Evolutionary conservation across 2,329 filamentous ascomycete species (phyloP), one percentile per base, ranked within the genome.

Genomic region (Phyllosticta ampelicida): DNA sequence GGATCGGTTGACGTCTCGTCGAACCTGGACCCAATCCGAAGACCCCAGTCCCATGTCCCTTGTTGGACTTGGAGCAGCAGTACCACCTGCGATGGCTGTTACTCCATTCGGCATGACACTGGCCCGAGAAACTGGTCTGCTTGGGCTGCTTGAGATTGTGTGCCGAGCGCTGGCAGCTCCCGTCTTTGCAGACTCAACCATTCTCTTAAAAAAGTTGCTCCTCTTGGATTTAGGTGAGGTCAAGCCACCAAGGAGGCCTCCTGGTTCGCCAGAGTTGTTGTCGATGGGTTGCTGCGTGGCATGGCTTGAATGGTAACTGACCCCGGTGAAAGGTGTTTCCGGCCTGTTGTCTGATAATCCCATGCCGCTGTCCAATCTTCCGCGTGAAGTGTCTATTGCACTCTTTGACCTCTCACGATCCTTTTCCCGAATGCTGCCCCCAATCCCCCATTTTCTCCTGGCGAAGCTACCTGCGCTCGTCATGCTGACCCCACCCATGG

Each of bases 381-480:
- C 48, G 6, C 57, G 53, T 10, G 53, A 78, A 58, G 80, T 78
- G 48, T 82, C 85, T 63, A 88, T 72, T 2, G 84, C 83, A 66
- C 86, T 89, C 62, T 83, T 82, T 16, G 86, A 79, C 61, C 85
- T 65, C 49, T 72, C 71, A 36, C 67, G 52, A 51, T 51, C 19
- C 13, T 21, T 21, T 20, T 59, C 56, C n/a, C 56, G 48, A 9
- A 59, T 48, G 16, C 52, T 59, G 11, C 56, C 56, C 18, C 56
- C 72, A 66, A 77, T 54, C 66, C 78, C 68, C 71, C 75, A 69
- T 63, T 86, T 86, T 67, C 88, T 87, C 61, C 91, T 84, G 28
- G 90, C 91, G 63, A 95, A 83, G 73, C 92, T 97, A 56, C 91
- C 94, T 16, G 94, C 94, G 73, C 94, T 97, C 16, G 94, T 97